Base-by-base conservation (phyloP, 768 basidiomycete genomes). In the Antrodiella citrinella region DNA sequence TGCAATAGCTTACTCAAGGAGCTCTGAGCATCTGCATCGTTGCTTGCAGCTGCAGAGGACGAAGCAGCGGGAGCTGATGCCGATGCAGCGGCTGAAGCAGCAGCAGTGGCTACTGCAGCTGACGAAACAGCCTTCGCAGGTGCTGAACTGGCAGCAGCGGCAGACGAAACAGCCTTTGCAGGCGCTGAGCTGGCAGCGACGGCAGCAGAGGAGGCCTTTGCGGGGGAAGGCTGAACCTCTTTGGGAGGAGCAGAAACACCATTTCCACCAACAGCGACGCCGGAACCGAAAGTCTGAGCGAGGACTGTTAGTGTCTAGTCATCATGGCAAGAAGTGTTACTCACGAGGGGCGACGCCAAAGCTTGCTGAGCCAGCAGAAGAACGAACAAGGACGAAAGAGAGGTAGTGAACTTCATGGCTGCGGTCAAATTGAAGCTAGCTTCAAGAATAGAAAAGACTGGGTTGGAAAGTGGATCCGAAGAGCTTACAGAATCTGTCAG, bases 351-450 rank as follows among this genome's bases (percentile, higher is more conserved):
- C 45, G 57, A 38, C 15, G 63, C 61, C 25, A 26, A 7, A 44
- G 67, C 73, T 40, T 62, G 59, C 49, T 69, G 57, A 18, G 57
- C 58, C 53, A 68, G 59, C 45, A 71, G 68, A 40, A 73, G 59
- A 51, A 73, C 55, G 52, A 73, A 55, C 55, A 74, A 59, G 41
- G 70, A 51, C 13, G 71, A 65, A 51, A 74, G 52, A 51, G 71
- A 62, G 49, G 62, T 62, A 39, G 72, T 67, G 65, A 75, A 72
- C 69, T 74, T 79, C 79, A 81, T 81, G 56, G 57, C 59, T 69
- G 61, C 59, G 59, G 49, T 58, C 46, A 55, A n/a, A 46, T 49
- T 56, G 57, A 59, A 59, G 57, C 58, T 47, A 57, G 61, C 57
- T 61, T 60, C 55, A 44, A 40, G 26, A 48, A 48, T 22, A 41